Evolutionary conservation across 2,329 filamentous ascomycete species (phyloP).

Genomic region (Nakataea oryzae): DNA sequence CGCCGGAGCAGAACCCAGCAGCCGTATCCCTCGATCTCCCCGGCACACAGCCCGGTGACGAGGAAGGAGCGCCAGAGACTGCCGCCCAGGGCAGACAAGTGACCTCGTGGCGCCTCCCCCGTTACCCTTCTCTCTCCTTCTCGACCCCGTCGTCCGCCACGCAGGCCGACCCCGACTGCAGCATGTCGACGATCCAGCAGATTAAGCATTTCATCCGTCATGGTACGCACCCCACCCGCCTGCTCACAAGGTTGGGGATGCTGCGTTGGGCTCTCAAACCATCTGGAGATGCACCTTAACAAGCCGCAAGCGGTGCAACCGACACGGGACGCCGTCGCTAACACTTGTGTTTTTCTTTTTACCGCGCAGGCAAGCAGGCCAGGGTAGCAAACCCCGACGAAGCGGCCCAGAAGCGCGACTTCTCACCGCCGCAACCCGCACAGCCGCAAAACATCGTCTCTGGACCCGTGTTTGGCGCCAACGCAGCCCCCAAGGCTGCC

Average conservation of each 20-base stretch:
- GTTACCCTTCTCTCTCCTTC: neutral
- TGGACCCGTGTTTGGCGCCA: constrained; percentile 29
- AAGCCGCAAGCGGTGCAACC: neutral
- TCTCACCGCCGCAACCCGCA: constrained; percentile 36
- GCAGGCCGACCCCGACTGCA: neutral
- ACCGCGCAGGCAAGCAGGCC: constrained; percentile 67
- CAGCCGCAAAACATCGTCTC: constrained; percentile 44
- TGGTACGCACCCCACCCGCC: constrained; percentile 46
- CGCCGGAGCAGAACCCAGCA: neutral
- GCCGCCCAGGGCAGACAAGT: neutral
- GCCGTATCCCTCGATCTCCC: neutral
- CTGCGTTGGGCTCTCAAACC: neutral
- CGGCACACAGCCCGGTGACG: neutral
- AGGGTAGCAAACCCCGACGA: constrained; percentile 51
- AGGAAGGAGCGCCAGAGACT: neutral
- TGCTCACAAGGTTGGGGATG: no score
- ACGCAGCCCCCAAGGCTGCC: constrained; percentile 32
- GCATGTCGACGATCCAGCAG: constrained; percentile 74
- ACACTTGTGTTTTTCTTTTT: neutral
- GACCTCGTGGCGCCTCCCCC: neutral
- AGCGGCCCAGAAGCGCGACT: constrained; percentile 40
- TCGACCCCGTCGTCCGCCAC: neutral
- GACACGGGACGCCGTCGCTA: neutral
- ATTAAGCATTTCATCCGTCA: constrained; percentile 98
- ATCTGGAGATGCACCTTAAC: neutral